Conservation (phyloP, 1,139 yeast species). For the Nakaseomyces nivariensis region DNA sequence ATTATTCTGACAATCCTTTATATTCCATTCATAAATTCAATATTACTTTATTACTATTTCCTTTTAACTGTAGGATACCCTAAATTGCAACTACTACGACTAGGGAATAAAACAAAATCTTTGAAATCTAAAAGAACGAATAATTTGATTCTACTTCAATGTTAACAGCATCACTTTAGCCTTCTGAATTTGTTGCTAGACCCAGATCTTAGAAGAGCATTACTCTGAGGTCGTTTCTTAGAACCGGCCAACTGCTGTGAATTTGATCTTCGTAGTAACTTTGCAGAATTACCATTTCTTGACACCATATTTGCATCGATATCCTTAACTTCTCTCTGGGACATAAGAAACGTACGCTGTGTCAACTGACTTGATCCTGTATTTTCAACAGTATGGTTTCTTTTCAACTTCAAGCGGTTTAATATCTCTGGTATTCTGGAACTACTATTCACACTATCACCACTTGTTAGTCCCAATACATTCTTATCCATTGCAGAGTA, state of each 20-base stretch:
- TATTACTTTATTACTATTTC: background rate
- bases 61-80: background rate
- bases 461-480: background rate
- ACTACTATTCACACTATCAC: background rate
- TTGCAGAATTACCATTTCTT: background rate
- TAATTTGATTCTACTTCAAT: too few species aligned
- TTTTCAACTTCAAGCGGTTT: background rate
- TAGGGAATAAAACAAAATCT: too few species aligned
- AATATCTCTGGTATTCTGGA: background rate
- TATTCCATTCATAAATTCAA: conserved; percentile 1
- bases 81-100: too few species aligned
- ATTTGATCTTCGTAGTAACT: background rate
- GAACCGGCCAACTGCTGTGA: background rate
- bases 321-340: background rate
- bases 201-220: background rate
- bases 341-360: background rate
- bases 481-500: background rate
- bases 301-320: background rate
- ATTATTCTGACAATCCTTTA: background rate
- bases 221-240: background rate
- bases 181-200: background rate
- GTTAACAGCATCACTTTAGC: background rate
- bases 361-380: background rate
- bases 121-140: too few species aligned
- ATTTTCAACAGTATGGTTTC: background rate